Conservation (phyloP, 164 flowering plant species). For the Magnolia sinica region DNA sequence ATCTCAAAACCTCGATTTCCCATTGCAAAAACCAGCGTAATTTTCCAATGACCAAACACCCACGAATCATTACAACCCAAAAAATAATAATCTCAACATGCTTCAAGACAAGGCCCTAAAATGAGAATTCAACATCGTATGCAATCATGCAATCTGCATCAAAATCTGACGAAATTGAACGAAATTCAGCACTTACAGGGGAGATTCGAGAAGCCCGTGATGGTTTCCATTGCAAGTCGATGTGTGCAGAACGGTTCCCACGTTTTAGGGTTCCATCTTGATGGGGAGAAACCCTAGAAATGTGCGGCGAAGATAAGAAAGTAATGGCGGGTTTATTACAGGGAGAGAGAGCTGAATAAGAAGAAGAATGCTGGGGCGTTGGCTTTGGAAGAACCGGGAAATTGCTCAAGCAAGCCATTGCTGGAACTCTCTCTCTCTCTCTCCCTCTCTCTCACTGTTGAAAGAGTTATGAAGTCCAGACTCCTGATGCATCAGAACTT, state of each 20-base stretch:
- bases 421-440: conserved; percentile 12
- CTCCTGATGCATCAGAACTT: no score
- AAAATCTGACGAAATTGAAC: neutral
- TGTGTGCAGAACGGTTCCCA: neutral
- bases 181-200: neutral
- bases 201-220: neutral
- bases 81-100: neutral
- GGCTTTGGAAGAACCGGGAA: conserved; percentile 9
- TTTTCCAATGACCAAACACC: neutral
- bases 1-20: neutral
- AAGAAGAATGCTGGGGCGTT: conserved; percentile 4
- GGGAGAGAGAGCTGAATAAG: neutral
- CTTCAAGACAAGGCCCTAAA: neutral
- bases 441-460: neutral
- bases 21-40: neutral
- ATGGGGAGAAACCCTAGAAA: neutral
- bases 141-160: neutral
- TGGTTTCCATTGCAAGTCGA: neutral
- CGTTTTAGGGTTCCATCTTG: conserved; percentile 2
- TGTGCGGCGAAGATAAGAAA: conserved; percentile 2
- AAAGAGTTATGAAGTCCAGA: no score
- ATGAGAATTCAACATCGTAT: neutral
- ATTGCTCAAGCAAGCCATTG: conserved; percentile 12
- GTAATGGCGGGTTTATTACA: neutral
- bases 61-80: neutral